Evolutionary conservation across 2,329 filamentous ascomycete genomes (phyloP).

Genomic region (Colletotrichum tanaceti): DNA sequence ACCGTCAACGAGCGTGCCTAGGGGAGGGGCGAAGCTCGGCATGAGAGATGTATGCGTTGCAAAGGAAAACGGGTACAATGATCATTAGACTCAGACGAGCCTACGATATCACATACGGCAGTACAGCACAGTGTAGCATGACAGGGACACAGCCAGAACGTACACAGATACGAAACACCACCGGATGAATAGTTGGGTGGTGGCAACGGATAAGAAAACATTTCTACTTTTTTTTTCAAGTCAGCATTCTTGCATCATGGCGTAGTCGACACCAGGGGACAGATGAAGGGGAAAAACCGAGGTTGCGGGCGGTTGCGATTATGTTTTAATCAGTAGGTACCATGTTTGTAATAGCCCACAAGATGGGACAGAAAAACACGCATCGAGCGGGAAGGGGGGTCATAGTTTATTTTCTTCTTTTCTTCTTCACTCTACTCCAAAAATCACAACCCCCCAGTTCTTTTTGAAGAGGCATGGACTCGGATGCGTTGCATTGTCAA

Average conservation of each 20-base stretch:
- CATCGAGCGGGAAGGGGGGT: background rate
- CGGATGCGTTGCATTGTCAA: background rate
- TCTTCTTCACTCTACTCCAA: background rate
- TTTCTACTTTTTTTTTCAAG: conserved; percentile 19
- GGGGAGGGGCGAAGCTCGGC: background rate
- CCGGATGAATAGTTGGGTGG: conserved; percentile 14
- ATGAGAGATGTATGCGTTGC: background rate
- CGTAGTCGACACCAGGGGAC: conserved; percentile 7
- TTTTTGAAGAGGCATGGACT: conserved; percentile 1
- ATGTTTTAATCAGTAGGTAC: background rate
- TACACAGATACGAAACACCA: conserved; percentile 20
- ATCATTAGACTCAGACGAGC: background rate
- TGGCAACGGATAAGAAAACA: conserved; percentile 16
- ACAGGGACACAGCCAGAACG: conserved; percentile 7
- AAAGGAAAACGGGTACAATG: background rate
- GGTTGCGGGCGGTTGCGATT: background rate
- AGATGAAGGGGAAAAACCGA: background rate
- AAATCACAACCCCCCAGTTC: background rate
- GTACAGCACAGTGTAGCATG: conserved; percentile 5
- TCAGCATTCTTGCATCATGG: conserved; percentile 1
- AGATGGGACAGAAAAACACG: background rate
- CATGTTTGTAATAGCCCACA: conserved; percentile 27
- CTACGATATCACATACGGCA: background rate
- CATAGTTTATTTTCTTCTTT: background rate
- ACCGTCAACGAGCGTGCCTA: conserved; percentile 61